Conservation (phyloP, 176 grass and related monocot species). For the Avena insularis region DNA sequence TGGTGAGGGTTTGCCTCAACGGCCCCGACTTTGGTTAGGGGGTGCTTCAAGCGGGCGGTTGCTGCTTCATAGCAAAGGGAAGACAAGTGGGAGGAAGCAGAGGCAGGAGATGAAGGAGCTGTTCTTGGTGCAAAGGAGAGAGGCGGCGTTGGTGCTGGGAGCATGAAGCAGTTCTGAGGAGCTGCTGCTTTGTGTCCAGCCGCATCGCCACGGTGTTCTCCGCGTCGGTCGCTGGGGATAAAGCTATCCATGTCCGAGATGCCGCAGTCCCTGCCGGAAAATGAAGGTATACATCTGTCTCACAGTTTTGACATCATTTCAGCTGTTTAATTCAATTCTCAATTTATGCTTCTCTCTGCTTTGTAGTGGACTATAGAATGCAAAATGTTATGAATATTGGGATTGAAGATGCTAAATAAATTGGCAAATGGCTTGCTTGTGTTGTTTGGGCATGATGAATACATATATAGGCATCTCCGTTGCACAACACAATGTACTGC, state of each 20-base stretch:
- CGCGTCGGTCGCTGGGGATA: conserved; percentile 31
- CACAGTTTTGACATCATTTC: conserved; percentile 10
- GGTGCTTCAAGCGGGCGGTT: background rate
- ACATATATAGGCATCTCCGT: background rate
- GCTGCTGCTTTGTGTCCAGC: background rate
- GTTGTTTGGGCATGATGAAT: conserved; percentile 16
- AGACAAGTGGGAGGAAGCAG: conserved; percentile 9
- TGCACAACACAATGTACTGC: conserved; percentile 24
- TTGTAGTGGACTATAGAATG: background rate
- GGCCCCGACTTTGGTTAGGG: conserved; percentile 66
- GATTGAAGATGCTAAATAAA: conserved; percentile 11
- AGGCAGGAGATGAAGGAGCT: conserved; percentile 1
- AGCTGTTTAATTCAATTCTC: background rate
- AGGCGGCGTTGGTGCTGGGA: conserved; percentile 26
- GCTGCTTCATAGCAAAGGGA: conserved; percentile 15
- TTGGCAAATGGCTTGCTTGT: background rate
- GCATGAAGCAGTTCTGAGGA: conserved; percentile 27
- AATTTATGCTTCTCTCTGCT: background rate
- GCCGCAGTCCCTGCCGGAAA: conserved; percentile 46
- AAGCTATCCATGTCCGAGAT: conserved; percentile 52
- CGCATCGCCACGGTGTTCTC: background rate
- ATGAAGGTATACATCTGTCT: conserved; percentile 37
- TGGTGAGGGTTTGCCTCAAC: conserved; percentile 44
- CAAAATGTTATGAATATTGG: background rate
- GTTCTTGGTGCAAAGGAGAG: conserved; percentile 4